Conservation (phyloP, 352 stramenopile genomes). For the Globisporangium solare region DNA sequence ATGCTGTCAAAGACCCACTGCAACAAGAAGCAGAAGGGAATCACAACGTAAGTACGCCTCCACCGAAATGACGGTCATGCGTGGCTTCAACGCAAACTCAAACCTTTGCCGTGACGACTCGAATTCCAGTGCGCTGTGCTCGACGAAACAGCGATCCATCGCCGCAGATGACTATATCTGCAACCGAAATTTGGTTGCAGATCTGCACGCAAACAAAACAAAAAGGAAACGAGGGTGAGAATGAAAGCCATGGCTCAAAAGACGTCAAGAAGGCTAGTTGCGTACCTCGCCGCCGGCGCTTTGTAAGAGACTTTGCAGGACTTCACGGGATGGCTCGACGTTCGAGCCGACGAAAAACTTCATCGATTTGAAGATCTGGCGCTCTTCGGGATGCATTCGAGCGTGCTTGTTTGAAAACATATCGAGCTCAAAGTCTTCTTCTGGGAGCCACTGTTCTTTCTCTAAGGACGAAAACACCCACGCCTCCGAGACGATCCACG, state of each 20-base stretch:
- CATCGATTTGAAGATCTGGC: constrained; percentile 53
- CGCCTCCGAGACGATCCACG: constrained; percentile 74
- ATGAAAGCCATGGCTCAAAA: neutral
- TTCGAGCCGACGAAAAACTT: constrained; percentile 75
- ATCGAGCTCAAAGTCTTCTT: constrained; percentile 60
- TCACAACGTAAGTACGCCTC: neutral
- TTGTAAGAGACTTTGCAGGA: constrained; percentile 70
- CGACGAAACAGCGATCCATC: constrained; percentile 59
- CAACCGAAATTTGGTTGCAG: constrained; percentile 69
- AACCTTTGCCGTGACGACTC: constrained; percentile 62
- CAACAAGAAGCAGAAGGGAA: neutral
- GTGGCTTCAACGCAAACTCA: neutral
- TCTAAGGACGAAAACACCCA: constrained; percentile 82
- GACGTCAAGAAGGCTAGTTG: neutral
- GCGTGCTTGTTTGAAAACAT: constrained; percentile 46
- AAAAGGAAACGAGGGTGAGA: constrained; percentile 2
- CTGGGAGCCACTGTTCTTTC: constrained; percentile 60
- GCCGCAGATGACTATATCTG: constrained; percentile 58
- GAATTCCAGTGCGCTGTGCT: constrained; percentile 45
- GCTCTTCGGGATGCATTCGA: constrained; percentile 36
- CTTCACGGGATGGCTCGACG: constrained; percentile 65
- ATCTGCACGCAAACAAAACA: constrained; percentile 29
- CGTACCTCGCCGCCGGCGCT: constrained; percentile 67
- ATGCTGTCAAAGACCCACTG: constrained; percentile 82
- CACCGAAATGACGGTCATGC: neutral